Conservation (phyloP, 331 rosid species). For the Rhamnella rubrinervis region DNA sequence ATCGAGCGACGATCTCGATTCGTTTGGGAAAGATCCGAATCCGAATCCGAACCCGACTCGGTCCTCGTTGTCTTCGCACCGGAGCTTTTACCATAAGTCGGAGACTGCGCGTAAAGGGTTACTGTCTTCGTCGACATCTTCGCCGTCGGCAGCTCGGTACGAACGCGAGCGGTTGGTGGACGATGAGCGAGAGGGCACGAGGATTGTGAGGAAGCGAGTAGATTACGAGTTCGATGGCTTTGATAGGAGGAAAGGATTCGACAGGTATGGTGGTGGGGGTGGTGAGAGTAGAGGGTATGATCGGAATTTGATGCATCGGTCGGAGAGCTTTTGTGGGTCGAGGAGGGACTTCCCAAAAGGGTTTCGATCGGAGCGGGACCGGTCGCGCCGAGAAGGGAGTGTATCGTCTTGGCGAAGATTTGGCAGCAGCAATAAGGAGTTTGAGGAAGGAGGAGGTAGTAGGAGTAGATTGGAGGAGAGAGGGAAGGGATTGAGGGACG, state of each 20-base stretch:
- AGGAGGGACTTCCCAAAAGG: constrained; percentile 89
- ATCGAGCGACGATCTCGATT: constrained; percentile 85
- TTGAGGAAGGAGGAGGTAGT: constrained; percentile 51
- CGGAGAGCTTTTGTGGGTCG: constrained; percentile 75
- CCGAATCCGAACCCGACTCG: constrained; percentile 34
- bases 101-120: constrained; percentile 63
- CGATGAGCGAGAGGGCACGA: constrained; percentile 63
- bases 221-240: constrained; percentile 77
- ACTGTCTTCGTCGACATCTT: constrained; percentile 48
- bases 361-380: constrained; percentile 83
- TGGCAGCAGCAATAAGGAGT: constrained; percentile 62
- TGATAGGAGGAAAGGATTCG: constrained; percentile 75
- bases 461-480: constrained; percentile 51
- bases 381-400: constrained; percentile 70
- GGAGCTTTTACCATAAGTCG: constrained; percentile 59
- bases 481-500: constrained; percentile 60
- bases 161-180: constrained; percentile 70
- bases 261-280: constrained; percentile 47
- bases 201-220: constrained; percentile 67
- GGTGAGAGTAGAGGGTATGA: constrained; percentile 54
- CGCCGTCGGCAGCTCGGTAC: constrained; percentile 49
- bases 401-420: constrained; percentile 77
- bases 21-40: constrained; percentile 58
- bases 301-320: constrained; percentile 63
- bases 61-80: constrained; percentile 65